These are phyloP conservation scores for Psidium friedrichsthalianum DNA, from an alignment of 345 rosid species.

Conservation along the genomic window DNA sequence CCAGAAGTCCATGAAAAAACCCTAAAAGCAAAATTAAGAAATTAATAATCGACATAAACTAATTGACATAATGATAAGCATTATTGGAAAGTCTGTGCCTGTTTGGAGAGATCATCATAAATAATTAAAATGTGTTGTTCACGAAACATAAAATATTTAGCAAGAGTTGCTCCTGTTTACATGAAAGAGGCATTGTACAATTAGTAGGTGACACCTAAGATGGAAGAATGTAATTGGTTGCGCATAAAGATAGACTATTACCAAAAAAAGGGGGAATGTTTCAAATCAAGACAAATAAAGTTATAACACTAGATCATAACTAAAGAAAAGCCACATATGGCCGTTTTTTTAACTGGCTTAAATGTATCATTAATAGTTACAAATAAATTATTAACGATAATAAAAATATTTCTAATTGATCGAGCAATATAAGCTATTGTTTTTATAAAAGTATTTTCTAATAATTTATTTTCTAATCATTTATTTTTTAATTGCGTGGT, in stretches of 20 bases:
- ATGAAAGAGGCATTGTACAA: background rate
- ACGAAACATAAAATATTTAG: no score
- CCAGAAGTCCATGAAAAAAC: no score
- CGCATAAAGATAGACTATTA: background rate
- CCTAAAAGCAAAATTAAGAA: background rate
- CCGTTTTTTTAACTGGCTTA: background rate
- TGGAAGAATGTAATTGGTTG: background rate
- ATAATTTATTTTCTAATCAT: no score
- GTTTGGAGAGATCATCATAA: no score
- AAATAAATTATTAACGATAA: no score
- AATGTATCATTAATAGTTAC: background rate
- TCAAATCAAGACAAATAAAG: background rate
- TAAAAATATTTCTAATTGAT: no score
- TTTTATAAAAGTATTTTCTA: no score
- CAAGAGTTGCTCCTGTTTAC: background rate
- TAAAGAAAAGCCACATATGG: background rate
- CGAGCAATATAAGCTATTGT: no score
- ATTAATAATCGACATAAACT: background rate
- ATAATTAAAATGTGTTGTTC: no score
- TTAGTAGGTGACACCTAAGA: background rate
- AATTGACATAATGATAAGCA: background rate
- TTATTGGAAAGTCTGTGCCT: background rate
- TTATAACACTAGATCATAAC: background rate
- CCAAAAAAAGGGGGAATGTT: background rate
- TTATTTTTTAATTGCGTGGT: no score